Percentiles rank a stretch among this genome's conserved stretches.
These are phyloP conservation scores for Sporisorium exsertum DNA, from an alignment of 1,284 basidiomycete species.

Conservation along the genomic window DNA sequence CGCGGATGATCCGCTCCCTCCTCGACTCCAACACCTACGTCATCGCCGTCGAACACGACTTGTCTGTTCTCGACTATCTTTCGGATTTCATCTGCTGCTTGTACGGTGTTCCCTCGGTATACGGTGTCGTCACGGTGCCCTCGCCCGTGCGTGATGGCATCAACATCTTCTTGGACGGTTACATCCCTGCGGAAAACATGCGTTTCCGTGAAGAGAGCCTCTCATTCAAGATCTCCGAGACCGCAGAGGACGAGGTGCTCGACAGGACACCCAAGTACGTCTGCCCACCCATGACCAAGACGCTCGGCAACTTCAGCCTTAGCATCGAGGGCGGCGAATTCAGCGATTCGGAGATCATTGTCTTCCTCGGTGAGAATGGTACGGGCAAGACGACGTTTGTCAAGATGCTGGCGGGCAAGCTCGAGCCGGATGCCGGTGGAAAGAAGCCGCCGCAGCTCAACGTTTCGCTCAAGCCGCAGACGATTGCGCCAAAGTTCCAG, in stretches of 20 bases:
- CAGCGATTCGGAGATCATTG: constrained; percentile 68
- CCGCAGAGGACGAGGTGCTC: constrained; percentile 63
- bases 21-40: constrained; percentile 68
- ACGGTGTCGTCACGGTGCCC: constrained; percentile 68
- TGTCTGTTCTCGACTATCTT: constrained; percentile 69
- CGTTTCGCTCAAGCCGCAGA: constrained; percentile 68
- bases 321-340: constrained; percentile 66
- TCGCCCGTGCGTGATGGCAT: constrained; percentile 68
- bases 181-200: constrained; percentile 69
- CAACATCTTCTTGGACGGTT: constrained; percentile 70
- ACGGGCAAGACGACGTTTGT: constrained; percentile 69
- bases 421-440: constrained; percentile 63
- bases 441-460: constrained; percentile 67
- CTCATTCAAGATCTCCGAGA: constrained; percentile 68
- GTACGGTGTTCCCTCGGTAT: constrained; percentile 68
- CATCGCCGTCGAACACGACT: constrained; percentile 69
- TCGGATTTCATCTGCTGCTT: constrained; percentile 69
- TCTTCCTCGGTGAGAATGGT: constrained; percentile 69
- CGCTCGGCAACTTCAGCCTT: constrained; percentile 66
- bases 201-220: constrained; percentile 69
- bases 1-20: constrained; percentile 65
- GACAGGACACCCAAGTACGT: constrained; percentile 60
- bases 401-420: constrained; percentile 69
- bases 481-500: constrained; percentile 69
- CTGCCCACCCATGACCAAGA: constrained; percentile 68